Evolutionary conservation across 1,284 basidiomycete species (phyloP).

Genomic region (Ustilago curta): DNA sequence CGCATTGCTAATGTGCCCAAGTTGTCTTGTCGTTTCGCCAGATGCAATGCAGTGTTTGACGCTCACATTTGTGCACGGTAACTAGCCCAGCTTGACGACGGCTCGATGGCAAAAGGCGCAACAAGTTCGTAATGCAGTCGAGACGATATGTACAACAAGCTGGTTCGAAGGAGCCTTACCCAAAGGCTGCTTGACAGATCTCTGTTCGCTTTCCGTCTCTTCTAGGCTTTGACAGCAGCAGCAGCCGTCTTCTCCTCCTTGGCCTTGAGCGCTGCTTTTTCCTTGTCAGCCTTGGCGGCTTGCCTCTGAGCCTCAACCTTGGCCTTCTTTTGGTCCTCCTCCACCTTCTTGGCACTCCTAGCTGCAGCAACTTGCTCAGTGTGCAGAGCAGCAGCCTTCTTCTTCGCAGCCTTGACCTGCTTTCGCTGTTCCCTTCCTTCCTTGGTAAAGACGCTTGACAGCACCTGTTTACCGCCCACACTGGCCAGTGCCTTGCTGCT

Average conservation of each 20-base stretch:
- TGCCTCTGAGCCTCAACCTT: constrained; percentile 15
- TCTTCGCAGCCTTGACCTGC: constrained; percentile 59
- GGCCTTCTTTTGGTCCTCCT: constrained; percentile 14
- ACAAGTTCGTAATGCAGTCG: too few relatives aligned
- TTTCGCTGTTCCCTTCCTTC: constrained; percentile 32
- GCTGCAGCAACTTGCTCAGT: constrained; percentile 28
- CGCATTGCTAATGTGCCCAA: too few relatives aligned
- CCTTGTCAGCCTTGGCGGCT: constrained; percentile 23
- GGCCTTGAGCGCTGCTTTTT: constrained; percentile 8
- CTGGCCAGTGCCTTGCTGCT: constrained; percentile 3
- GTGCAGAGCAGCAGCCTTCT: constrained; percentile 28
- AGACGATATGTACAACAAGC: too few relatives aligned
- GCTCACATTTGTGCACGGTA: too few relatives aligned
- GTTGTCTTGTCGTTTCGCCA: too few relatives aligned
- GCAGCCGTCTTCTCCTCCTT: not conserved
- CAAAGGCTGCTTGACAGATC: not conserved
- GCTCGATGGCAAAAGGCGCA: too few relatives aligned
- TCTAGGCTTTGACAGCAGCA: constrained; percentile 1
- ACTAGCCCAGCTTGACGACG: too few relatives aligned
- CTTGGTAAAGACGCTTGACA: constrained; percentile 39
- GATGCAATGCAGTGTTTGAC: too few relatives aligned
- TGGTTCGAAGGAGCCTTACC: too few relatives aligned
- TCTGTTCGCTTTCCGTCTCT: not conserved
- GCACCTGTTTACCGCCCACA: constrained; percentile 44
- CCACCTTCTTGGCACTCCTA: constrained; percentile 21